Base-by-base conservation (phyloP, 805 yeast genomes). In the Starmerella sirachaensis region DNA sequence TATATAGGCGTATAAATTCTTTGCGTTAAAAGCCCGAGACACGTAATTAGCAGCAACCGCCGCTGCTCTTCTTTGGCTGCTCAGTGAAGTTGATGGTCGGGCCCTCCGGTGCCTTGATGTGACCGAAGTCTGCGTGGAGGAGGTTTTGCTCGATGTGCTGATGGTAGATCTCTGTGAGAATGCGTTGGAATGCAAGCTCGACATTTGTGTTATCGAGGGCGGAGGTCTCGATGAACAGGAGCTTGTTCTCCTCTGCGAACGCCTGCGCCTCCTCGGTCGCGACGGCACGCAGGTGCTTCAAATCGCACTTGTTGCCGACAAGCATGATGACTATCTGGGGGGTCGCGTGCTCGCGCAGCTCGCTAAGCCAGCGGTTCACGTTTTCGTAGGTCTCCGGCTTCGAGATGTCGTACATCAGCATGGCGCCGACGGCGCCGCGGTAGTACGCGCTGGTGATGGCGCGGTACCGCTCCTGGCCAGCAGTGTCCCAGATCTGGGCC, bases 401-500 rank as follows among this genome's bases (percentile, higher is more conserved):
- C 43, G 95, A 75, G 54, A 88, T 88, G 64, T 88, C 98, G 62
- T 88, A 88, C 47, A 88, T 94, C 41, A 88, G 79, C 53, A 88
- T 69, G 4, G 97, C 97, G 43, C 98, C 98, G 38, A 86, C 94
- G 1, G 98, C 97, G 29, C 97, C 98, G 58, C 98, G 73, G 61
- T 88, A 88, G 64, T 88, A 88, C 5, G 97, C 97, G 40, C 91
- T 77, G 22, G 98, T 91, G 60, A 88, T 88, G 31, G 98, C 97
- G 53, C 98, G 75, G 67, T 91, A 88, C 60, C 98, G 76, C 62
- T 88, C 98, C 66, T 88, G 98, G 45, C 98, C 98, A 2, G 98
- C 98, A 25, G 98, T 88, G 62, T 88, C 98, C 98, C 98, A 88
- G 58, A 88, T 88, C 67, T 88, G 98, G 54, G 93, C 75, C 64